Evolutionary conservation across 2,329 filamentous ascomycete genomes (phyloP).

Genomic region (Fusarium praegraminearum): DNA sequence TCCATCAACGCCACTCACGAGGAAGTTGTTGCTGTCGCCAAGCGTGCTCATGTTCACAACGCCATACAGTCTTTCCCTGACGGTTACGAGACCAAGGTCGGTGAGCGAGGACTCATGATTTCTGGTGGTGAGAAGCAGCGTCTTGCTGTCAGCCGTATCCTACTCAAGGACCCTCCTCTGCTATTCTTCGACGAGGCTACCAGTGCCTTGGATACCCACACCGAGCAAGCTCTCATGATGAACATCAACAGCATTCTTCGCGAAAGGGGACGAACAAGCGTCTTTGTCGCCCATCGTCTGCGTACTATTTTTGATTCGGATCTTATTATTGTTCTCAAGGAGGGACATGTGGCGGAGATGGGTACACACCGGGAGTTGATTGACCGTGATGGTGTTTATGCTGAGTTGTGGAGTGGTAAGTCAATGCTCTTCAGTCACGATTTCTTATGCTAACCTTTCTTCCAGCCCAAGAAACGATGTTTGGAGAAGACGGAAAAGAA

Average conservation of each 20-base stretch:
- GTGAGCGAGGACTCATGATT: slow-evolving; percentile 96
- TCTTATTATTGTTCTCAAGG: slow-evolving; percentile 89
- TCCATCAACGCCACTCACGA: slow-evolving; percentile 80
- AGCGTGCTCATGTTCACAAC: slow-evolving; percentile 86
- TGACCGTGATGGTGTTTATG: slow-evolving; percentile 82
- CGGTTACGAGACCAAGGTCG: slow-evolving; percentile 92
- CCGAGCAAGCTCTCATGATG: slow-evolving; percentile 87
- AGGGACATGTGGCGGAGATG: slow-evolving; percentile 86
- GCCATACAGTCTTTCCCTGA: slow-evolving; percentile 83
- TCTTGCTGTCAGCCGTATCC: slow-evolving; percentile 82
- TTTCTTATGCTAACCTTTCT: slow-evolving; percentile 18
- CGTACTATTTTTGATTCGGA: slow-evolving; percentile 95
- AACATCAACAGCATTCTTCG: slow-evolving; percentile 94
- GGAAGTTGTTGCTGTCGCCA: slow-evolving; percentile 80
- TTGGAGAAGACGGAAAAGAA: slow-evolving; percentile 60
- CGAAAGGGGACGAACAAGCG: slow-evolving; percentile 88
- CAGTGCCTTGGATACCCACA: slow-evolving; percentile 91
- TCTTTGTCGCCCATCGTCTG: slow-evolving; percentile 93
- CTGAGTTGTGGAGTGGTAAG: slow-evolving; percentile 90
- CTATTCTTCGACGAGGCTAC: slow-evolving; percentile 97
- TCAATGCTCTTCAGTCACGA: slow-evolving; percentile 26
- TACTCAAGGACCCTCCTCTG: slow-evolving; percentile 89
- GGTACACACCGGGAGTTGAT: slow-evolving; percentile 90
- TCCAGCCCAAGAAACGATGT: slow-evolving; percentile 72
- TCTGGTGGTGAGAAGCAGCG: slow-evolving; percentile 95